Conservation (phyloP, 2,329 filamentous ascomycete genomes). For the Emmonsiellopsis sp. region DNA sequence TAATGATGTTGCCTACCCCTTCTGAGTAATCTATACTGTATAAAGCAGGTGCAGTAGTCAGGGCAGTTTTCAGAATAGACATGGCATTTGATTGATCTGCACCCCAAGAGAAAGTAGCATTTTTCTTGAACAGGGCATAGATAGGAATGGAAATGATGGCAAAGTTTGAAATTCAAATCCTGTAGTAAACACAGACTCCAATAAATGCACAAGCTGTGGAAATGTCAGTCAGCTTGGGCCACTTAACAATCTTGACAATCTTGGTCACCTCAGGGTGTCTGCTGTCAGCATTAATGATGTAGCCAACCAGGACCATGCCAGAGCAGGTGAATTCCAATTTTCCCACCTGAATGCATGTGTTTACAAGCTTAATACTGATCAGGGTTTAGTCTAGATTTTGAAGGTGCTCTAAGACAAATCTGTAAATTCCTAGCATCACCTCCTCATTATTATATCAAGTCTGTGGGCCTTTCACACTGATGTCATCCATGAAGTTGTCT, state of each 20-base stretch:
- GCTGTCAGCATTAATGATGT: neutral
- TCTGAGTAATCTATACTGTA: neutral
- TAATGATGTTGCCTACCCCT: neutral
- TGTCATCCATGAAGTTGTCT: no score
- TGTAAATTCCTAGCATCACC: no score
- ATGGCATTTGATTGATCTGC: neutral
- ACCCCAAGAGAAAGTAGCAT: neutral
- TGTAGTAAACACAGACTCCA: neutral
- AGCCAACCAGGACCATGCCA: neutral
- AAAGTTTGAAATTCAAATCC: neutral
- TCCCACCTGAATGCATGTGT: no score
- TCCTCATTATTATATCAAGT: no score
- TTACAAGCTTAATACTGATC: no score
- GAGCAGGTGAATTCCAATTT: no score
- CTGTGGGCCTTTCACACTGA: no score
- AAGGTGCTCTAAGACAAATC: no score
- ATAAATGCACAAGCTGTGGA: neutral
- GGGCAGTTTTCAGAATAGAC: neutral
- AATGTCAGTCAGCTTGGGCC: neutral
- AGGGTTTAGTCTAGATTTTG: no score
- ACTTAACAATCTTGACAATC: neutral
- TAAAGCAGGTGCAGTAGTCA: neutral
- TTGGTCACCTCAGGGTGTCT: neutral
- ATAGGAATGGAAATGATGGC: neutral
- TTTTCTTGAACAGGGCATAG: neutral